phyloP scores from a whole-genome alignment of 352 stramenopile species.

The Hyaloperonospora brassicae region DNA sequence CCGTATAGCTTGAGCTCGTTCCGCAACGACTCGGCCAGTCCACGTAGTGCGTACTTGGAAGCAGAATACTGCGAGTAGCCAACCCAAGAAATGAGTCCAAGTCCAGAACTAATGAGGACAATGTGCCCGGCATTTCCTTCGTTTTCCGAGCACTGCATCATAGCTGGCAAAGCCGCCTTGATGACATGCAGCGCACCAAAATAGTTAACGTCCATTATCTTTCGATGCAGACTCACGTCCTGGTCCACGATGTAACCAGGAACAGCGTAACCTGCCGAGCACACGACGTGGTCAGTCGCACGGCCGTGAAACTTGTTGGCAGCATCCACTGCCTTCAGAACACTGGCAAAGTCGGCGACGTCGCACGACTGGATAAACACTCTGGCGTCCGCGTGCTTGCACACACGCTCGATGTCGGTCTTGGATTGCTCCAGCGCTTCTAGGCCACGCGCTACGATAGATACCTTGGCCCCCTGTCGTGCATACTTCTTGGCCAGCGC shows the following conservation, averaged over 20 bases:
- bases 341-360: slow-evolving; percentile 50
- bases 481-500: slow-evolving; percentile 64
- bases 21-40: slow-evolving; percentile 64
- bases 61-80: slow-evolving; percentile 74
- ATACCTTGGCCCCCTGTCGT: slow-evolving; percentile 56
- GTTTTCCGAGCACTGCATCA: slow-evolving; percentile 60
- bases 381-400: slow-evolving; percentile 22
- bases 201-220: slow-evolving; percentile 86
- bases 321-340: slow-evolving; percentile 52
- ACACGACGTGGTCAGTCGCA: slow-evolving; percentile 64
- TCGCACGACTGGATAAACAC: slow-evolving; percentile 75
- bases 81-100: slow-evolving; percentile 71
- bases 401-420: slow-evolving; percentile 42
- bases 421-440: slow-evolving; percentile 60
- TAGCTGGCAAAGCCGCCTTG: slow-evolving; percentile 71
- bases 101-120: slow-evolving; percentile 63
- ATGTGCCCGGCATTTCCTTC: slow-evolving; percentile 51
- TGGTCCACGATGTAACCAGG: slow-evolving; percentile 75
- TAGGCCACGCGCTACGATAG: slow-evolving; percentile 53
- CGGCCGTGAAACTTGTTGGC: slow-evolving; percentile 64
- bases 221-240: slow-evolving; percentile 57
- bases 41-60: slow-evolving; percentile 79
- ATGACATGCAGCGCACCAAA: slow-evolving; percentile 73
- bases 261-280: slow-evolving; percentile 46
- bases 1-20: slow-evolving; percentile 71